Evolutionary conservation across 306 rosid genomes (phyloP), one percentile per base, ranked within the genome.

Genomic region (Corylus americana): DNA sequence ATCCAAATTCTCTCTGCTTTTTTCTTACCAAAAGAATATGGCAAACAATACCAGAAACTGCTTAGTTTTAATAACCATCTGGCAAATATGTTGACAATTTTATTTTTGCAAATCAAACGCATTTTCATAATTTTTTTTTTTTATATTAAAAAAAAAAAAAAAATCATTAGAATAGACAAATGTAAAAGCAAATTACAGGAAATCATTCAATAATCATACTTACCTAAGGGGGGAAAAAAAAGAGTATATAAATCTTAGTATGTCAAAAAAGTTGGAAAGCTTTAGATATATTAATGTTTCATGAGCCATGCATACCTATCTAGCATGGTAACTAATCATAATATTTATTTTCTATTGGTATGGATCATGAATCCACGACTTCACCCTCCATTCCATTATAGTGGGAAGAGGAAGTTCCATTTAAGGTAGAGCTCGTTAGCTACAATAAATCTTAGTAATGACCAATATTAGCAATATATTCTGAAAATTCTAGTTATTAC

Each of bases 1-100:
- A 77, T 68, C 81, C 75, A 53, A 59, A 22, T 25, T 22, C 31
- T 25, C 66, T 59, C 31, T 25, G 16, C 16, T 10, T n/a, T 59
- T 59, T 58, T 11, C 22, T 55, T 82, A 84, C 87, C 91, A 84
- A 53, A 78, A 77, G 73, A 81, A 77, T 68, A 78, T 29, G 77
- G 73, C 90, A 85, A 70, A 10, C 29, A 58, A 55, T 71, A 49
- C n/a, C 81, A 18, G 31, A 57, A 58, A 58, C 35, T 58, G 25
- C 66, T 2, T 58, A 11, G 35, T 9, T 58, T 58, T 22, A 58
- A 58, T 3, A 58, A 25, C 31, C 66, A 58, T 55, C 14, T 58
- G 1, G 66, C 13, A 22, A 59, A 59, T 25, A 11, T 59, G 14
- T 25, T n/a, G 16, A 10, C 5, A 3, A 9, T 25, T 25, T 59